These are phyloP conservation scores for Thymus quinquecostatus DNA, from an alignment of 257 asterid species.

Conservation along the genomic window DNA sequence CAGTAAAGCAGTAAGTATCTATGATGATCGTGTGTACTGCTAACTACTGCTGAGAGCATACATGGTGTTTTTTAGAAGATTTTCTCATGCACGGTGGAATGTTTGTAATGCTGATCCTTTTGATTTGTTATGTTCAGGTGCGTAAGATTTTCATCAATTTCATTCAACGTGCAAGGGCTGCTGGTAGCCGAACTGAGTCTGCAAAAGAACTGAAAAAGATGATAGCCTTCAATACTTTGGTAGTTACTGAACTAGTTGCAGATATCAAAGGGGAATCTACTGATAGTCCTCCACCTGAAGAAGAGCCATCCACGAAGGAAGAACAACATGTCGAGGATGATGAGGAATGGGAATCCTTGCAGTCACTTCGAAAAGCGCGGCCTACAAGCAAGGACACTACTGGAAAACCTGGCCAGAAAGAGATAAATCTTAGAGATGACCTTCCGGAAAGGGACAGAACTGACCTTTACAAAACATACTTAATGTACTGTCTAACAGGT, in stretches of 20 bases:
- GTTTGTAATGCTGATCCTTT: slow-evolving; percentile 9
- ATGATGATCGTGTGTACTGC: slow-evolving; percentile 10
- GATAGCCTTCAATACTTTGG: slow-evolving; percentile 83
- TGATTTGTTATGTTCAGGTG: slow-evolving; percentile 55
- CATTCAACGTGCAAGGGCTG: slow-evolving; percentile 81
- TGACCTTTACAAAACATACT: slow-evolving; percentile 88
- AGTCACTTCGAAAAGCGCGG: slow-evolving; percentile 70
- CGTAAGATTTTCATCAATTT: slow-evolving; percentile 74
- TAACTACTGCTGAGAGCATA: slow-evolving; percentile 10
- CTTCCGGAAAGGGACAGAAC: slow-evolving; percentile 84
- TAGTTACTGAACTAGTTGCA: slow-evolving; percentile 73
- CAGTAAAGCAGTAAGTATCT: slow-evolving; percentile 81
- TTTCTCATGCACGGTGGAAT: background rate
- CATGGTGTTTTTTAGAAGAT: background rate
- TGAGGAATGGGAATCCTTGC: slow-evolving; percentile 87
- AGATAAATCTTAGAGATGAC: slow-evolving; percentile 86
- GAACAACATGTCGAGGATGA: slow-evolving; percentile 47
- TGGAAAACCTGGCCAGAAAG: slow-evolving; percentile 65
- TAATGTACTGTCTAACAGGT: slow-evolving; percentile 84
- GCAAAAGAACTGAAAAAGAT: slow-evolving; percentile 84
- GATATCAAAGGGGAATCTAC: slow-evolving; percentile 91
- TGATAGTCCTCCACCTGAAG: slow-evolving; percentile 54
- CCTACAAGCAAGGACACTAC: slow-evolving; percentile 47
- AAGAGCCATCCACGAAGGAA: slow-evolving; percentile 51
- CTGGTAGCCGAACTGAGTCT: slow-evolving; percentile 72